Conservation (phyloP, 805 yeast species). For the Myxozyma neglecta region DNA sequence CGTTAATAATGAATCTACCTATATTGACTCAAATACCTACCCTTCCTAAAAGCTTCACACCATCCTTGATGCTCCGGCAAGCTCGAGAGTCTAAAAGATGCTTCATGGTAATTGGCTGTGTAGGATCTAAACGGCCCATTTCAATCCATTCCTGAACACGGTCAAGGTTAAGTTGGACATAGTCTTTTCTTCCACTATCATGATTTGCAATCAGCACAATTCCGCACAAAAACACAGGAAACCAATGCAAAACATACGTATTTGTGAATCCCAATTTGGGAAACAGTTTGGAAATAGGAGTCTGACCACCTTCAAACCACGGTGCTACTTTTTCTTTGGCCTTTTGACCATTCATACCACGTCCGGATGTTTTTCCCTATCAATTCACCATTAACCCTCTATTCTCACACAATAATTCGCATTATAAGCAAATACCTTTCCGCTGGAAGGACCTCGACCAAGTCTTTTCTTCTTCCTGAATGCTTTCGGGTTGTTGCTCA, state of each 20-base stretch:
- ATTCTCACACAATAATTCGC: background rate
- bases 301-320: constrained; percentile 99
- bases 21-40: constrained; percentile 37
- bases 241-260: constrained; percentile 7
- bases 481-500: constrained; percentile 25
- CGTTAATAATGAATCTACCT: constrained; percentile 34
- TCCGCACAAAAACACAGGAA: background rate
- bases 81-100: constrained; percentile 74
- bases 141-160: constrained; percentile 71
- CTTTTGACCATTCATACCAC: constrained; percentile 99
- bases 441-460: constrained; percentile 84
- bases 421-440: constrained; percentile 38
- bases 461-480: constrained; percentile 60
- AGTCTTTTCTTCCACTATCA: constrained; percentile 13
- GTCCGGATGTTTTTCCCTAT: constrained; percentile 92
- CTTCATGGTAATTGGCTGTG: constrained; percentile 61
- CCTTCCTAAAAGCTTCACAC: constrained; percentile 76
- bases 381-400: background rate
- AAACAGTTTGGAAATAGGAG: constrained; percentile 79
- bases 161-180: constrained; percentile 56
- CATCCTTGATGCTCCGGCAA: constrained; percentile 70
- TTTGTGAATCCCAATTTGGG: constrained; percentile 83
- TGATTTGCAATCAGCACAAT: background rate
- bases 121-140: constrained; percentile 59
- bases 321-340: constrained; percentile 87